Percentiles rank a stretch among this genome's conserved stretches.
phyloP scores from a whole-genome alignment of 2,329 filamentous ascomycete species.

The Fusarium sp. region DNA sequence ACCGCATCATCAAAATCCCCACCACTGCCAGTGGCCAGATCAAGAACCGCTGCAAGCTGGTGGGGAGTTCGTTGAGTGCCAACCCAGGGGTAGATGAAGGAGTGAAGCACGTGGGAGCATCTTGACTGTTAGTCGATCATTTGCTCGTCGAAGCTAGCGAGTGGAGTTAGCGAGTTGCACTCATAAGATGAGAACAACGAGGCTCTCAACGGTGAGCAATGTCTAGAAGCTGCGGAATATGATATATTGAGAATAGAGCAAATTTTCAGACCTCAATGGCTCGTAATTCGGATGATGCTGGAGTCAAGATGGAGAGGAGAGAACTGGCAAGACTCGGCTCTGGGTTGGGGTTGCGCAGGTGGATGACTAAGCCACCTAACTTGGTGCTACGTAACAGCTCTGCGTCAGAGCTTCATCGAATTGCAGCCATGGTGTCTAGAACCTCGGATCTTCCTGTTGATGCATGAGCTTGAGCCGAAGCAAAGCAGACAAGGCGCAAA shows the following conservation, averaged over 20 bases:
- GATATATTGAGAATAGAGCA: background rate
- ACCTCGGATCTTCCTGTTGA: conserved; percentile 19
- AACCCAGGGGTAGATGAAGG: conserved; percentile 1
- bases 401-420: conserved; percentile 37
- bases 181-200: background rate
- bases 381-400: conserved; percentile 27
- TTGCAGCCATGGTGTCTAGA: conserved; percentile 43
- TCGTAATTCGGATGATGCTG: background rate
- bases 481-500: conserved; percentile 20
- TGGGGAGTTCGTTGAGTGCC: background rate
- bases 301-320: conserved; percentile 9
- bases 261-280: background rate
- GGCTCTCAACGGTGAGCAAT: background rate
- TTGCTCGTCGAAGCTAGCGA: background rate
- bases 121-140: background rate
- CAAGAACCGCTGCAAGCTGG: background rate
- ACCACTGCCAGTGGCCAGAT: conserved; percentile 2
- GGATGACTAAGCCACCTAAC: conserved; percentile 41
- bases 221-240: background rate
- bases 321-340: background rate
- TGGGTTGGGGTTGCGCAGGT: conserved; percentile 13
- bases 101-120: conserved; percentile 1
- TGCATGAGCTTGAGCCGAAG: conserved; percentile 21
- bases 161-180: background rate
- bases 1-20: conserved; percentile 4